Conservation (phyloP, 306 rosid species). For the Neltuma alba region DNA sequence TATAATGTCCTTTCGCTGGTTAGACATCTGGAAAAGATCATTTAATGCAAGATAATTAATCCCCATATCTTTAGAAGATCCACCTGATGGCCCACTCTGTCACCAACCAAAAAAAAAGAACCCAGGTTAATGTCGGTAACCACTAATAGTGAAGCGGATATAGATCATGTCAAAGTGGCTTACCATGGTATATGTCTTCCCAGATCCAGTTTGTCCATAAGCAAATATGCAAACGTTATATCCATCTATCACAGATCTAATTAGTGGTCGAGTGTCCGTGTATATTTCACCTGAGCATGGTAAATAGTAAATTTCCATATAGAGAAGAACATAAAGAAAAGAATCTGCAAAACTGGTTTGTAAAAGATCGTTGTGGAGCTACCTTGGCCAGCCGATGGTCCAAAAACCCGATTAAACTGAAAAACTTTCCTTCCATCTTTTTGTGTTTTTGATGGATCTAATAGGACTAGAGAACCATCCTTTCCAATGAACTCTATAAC, state of each 20-base stretch:
- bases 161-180: conserved; percentile 33
- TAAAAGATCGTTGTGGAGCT: conserved; percentile 14
- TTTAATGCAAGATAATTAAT: conserved; percentile 89
- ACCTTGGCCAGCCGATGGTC: conserved; percentile 84
- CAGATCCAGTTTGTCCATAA: conserved; percentile 98
- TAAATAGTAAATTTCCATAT: not conserved
- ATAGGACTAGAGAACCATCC: conserved; percentile 75
- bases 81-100: conserved; percentile 91
- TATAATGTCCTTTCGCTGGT: conserved; percentile 59
- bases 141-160: not conserved
- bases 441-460: conserved; percentile 65
- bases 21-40: conserved; percentile 81
- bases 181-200: conserved; percentile 98
- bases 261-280: conserved; percentile 77
- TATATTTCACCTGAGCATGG: conserved; percentile 66
- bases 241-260: conserved; percentile 95
- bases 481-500: conserved; percentile 78
- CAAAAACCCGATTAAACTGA: conserved; percentile 79
- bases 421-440: conserved; percentile 76
- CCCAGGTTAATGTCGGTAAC: not conserved
- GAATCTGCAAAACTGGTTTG: not conserved
- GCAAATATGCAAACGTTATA: conserved; percentile 94
- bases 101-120: conserved; percentile 40
- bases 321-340: not conserved
- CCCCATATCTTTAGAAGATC: conserved; percentile 68